A percentile compares a stretch with the other conserved stretches of the same genome.
Evolutionary conservation across 2,329 filamentous ascomycete species (phyloP).

Genomic region (Drechslerella coelobrocha): DNA sequence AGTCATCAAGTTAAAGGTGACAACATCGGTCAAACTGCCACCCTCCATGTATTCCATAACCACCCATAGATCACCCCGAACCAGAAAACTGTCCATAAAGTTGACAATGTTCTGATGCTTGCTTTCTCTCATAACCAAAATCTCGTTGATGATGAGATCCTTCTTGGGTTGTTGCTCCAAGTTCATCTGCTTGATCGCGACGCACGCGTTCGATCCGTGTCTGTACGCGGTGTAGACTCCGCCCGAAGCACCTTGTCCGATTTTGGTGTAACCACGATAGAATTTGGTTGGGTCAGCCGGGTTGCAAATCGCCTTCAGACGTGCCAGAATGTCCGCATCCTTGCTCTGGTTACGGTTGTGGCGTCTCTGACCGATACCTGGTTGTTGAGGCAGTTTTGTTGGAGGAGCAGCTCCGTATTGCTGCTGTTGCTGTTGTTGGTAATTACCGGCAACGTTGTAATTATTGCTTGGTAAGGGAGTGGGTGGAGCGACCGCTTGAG

Average conservation of each 20-base stretch:
- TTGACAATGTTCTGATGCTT: slow-evolving; percentile 99
- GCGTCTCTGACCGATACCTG: slow-evolving; percentile 69
- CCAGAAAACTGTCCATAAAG: slow-evolving; percentile 94
- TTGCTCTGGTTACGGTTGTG: slow-evolving; percentile 81
- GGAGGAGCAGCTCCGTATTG: slow-evolving; percentile 55
- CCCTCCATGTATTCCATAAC: slow-evolving; percentile 99
- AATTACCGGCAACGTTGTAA: slow-evolving; percentile 56
- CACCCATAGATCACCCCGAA: slow-evolving; percentile 99
- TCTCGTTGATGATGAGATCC: slow-evolving; percentile 98
- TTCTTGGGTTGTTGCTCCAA: slow-evolving; percentile 95
- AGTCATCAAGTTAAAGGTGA: slow-evolving; percentile 95
- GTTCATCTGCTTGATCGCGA: slow-evolving; percentile 99
- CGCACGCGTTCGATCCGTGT: slow-evolving; percentile 90
- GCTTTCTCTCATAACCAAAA: slow-evolving; percentile 99
- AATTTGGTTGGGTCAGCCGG: slow-evolving; percentile 86
- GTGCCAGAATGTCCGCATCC: slow-evolving; percentile 93
- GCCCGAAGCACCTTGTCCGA: slow-evolving; percentile 95
- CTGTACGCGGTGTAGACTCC: slow-evolving; percentile 98
- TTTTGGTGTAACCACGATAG: slow-evolving; percentile 96
- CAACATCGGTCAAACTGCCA: slow-evolving; percentile 94
- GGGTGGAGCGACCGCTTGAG: slow-evolving; percentile 7
- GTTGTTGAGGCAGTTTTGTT: slow-evolving; percentile 56
- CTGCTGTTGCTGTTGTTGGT: slow-evolving; percentile 58
- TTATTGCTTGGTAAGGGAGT: slow-evolving; percentile 25
- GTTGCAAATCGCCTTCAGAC: slow-evolving; percentile 90